Evolutionary conservation across 2,329 filamentous ascomycete species (phyloP).

Genomic region (Ceratocystis lukuohia): DNA sequence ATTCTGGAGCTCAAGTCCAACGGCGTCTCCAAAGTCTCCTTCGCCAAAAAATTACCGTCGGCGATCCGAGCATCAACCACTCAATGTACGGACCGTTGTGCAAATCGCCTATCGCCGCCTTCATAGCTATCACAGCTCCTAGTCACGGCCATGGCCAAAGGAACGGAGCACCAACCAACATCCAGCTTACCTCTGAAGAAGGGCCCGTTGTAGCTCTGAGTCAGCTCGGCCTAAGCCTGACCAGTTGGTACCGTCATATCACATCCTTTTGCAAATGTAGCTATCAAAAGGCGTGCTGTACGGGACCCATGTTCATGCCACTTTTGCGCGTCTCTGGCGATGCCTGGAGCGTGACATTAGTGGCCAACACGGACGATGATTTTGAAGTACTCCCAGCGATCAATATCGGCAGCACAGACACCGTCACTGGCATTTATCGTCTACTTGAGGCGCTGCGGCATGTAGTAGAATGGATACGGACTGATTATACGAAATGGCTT

Average conservation of each 20-base stretch:
- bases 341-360: constrained; percentile 15
- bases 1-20: constrained; percentile 12
- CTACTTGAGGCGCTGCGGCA: constrained; percentile 12
- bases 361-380: constrained; percentile 16
- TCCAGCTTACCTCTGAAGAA: not conserved
- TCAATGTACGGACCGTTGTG: constrained; percentile 15
- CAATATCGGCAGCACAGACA: constrained; percentile 17
- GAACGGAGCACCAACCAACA: not conserved
- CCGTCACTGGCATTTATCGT: constrained; percentile 16
- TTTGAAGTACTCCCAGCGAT: constrained; percentile 16
- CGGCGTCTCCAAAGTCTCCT: constrained; percentile 11
- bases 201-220: constrained; percentile 2
- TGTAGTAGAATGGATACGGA: constrained; percentile 13
- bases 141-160: constrained; percentile 4
- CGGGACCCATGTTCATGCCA: constrained; percentile 16
- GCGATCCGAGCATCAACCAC: constrained; percentile 15
- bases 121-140: constrained; percentile 11
- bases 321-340: constrained; percentile 14
- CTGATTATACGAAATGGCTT: constrained; percentile 16
- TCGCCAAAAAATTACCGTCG: constrained; percentile 1
- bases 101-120: constrained; percentile 14
- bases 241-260: constrained; percentile 13
- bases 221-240: constrained; percentile 10
- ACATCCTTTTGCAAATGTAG: constrained; percentile 15
- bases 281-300: constrained; percentile 10